A percentile compares a stretch with the other conserved stretches of the same genome.
phyloP scores from a whole-genome alignment of 495 filamentous ascomycete genomes.

The Penicillium samsonianum region DNA sequence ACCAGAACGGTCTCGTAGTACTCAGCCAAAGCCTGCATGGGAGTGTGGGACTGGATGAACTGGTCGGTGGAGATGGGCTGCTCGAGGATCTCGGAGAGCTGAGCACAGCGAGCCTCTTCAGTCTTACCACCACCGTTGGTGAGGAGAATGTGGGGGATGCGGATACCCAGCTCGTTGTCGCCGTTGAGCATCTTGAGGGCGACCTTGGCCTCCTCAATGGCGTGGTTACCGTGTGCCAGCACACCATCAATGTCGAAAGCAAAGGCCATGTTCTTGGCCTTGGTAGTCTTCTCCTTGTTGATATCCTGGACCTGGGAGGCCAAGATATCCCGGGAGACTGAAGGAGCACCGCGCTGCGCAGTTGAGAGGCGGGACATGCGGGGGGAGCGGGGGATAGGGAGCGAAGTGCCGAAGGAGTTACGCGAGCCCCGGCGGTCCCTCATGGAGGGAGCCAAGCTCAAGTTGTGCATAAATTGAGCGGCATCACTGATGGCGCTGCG shows the following conservation, averaged over 20 bases:
- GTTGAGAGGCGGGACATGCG: conserved; percentile 66
- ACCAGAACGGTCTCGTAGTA: conserved; percentile 84
- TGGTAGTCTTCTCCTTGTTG: conserved; percentile 63
- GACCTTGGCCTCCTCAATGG: conserved; percentile 79
- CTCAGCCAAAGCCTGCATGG: conserved; percentile 84
- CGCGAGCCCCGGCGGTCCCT: conserved; percentile 67
- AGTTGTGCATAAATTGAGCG: conserved; percentile 69
- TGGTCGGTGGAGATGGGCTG: conserved; percentile 76
- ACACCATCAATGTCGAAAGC: conserved; percentile 95
- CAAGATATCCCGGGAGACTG: conserved; percentile 65
- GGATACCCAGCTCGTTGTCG: conserved; percentile 81
- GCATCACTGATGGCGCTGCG: conserved; percentile 70
- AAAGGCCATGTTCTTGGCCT: conserved; percentile 74
- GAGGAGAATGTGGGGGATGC: conserved; percentile 87
- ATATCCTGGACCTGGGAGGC: conserved; percentile 74
- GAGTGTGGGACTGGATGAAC: conserved; percentile 93
- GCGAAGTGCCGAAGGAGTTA: conserved; percentile 76
- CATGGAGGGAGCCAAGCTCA: conserved; percentile 67
- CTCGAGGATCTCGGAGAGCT: conserved; percentile 74
- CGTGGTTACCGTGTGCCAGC: conserved; percentile 73
- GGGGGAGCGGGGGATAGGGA: conserved; percentile 75
- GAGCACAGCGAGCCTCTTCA: conserved; percentile 77
- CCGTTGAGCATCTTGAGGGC: conserved; percentile 87
- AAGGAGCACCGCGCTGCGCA: conserved; percentile 46
- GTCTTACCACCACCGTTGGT: conserved; percentile 95